Percentiles rank a stretch among this genome's conserved stretches.
Evolutionary conservation across 1,139 yeast genomes (phyloP).

Genomic region (Petasospora fabianii): DNA sequence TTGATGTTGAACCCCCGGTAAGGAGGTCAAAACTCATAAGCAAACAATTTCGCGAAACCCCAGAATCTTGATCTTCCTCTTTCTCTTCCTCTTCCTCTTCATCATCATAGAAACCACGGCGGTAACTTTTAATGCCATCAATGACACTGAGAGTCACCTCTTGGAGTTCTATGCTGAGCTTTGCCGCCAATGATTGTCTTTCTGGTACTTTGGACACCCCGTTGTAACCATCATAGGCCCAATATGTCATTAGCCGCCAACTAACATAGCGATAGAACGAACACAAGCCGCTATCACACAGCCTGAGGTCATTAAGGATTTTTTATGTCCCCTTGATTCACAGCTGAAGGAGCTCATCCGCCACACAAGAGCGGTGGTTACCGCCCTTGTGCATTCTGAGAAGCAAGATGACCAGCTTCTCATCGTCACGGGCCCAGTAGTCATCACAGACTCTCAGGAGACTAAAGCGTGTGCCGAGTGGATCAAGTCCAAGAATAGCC

Average conservation of each 20-base stretch:
- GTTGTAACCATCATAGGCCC: neutral
- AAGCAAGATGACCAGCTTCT: neutral
- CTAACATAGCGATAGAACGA: slow-evolving; percentile 12
- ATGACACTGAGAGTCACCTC: slow-evolving; percentile 4
- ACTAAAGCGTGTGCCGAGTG: slow-evolving; percentile 41
- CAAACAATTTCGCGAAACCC: too few species aligned
- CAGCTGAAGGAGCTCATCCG: slow-evolving; percentile 1
- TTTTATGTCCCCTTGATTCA: slow-evolving; percentile 33
- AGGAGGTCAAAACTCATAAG: neutral
- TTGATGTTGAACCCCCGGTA: too few species aligned
- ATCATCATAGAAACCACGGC: neutral
- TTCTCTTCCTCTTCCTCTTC: neutral
- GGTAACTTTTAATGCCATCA: neutral
- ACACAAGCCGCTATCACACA: slow-evolving; percentile 29
- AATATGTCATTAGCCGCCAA: neutral
- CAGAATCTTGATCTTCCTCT: neutral
- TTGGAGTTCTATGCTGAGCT: slow-evolving; percentile 8
- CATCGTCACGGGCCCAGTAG: slow-evolving; percentile 41
- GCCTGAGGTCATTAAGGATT: slow-evolving; percentile 44
- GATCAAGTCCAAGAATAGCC: slow-evolving; percentile 31
- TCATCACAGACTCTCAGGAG: slow-evolving; percentile 32
- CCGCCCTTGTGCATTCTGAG: neutral
- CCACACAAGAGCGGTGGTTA: neutral
- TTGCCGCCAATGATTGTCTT: slow-evolving; percentile 6
- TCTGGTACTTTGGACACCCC: slow-evolving; percentile 8